Conservation (phyloP, 2,329 filamentous ascomycete genomes). For the Aspergillus versicolor region DNA sequence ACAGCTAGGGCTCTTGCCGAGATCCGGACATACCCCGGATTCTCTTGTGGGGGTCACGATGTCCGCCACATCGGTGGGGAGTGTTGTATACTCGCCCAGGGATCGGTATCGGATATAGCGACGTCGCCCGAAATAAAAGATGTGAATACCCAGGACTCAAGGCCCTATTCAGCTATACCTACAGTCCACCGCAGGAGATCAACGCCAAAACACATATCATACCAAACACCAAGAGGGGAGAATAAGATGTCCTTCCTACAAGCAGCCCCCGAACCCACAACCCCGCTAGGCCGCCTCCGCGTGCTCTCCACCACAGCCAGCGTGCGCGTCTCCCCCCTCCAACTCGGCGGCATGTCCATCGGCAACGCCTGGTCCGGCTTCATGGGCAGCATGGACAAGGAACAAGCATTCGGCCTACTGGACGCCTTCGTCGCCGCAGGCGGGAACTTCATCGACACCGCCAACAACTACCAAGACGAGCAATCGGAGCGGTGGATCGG, state of each 20-base stretch:
- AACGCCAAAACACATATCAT: too few relatives aligned
- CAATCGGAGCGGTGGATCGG: constrained; percentile 66
- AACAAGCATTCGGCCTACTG: constrained; percentile 62
- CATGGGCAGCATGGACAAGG: constrained; percentile 66
- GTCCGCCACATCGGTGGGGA: too few relatives aligned
- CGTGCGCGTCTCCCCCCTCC: constrained; percentile 64
- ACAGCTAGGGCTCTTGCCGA: too few relatives aligned
- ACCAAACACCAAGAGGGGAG: neutral
- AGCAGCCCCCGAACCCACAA: constrained; percentile 47
- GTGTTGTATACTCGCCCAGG: too few relatives aligned
- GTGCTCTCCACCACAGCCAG: constrained; percentile 65
- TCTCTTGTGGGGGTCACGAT: too few relatives aligned
- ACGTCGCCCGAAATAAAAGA: too few relatives aligned
- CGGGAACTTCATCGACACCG: constrained; percentile 73
- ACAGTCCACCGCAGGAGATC: too few relatives aligned
- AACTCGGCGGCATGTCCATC: constrained; percentile 39
- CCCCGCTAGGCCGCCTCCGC: constrained; percentile 63
- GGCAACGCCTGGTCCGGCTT: constrained; percentile 44
- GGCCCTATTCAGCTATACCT: too few relatives aligned
- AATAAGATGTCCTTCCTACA: neutral
- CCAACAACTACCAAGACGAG: constrained; percentile 67
- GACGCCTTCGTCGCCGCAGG: constrained; percentile 65
- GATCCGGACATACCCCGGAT: too few relatives aligned
- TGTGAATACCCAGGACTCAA: too few relatives aligned
- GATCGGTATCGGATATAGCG: too few relatives aligned